Evolutionary conservation across 2,329 filamentous ascomycete species (phyloP).

Genomic region (Fusarium sp.): DNA sequence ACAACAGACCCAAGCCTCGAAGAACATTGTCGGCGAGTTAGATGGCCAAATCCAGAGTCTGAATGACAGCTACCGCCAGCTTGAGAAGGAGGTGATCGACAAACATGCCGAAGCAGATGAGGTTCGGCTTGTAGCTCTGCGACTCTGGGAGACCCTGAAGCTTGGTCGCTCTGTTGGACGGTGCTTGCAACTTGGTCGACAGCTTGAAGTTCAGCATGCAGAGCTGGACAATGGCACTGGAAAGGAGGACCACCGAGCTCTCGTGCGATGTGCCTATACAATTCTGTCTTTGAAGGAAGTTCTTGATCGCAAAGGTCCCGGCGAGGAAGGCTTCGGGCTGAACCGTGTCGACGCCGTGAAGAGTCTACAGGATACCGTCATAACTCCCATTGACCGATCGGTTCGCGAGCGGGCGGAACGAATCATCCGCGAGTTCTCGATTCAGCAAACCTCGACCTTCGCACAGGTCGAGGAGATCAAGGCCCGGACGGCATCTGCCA

Average conservation of each 20-base stretch:
- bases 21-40: constrained; percentile 77
- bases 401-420: constrained; percentile 81
- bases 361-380: constrained; percentile 74
- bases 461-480: constrained; percentile 79
- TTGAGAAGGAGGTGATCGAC: constrained; percentile 86
- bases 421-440: constrained; percentile 84
- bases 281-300: constrained; percentile 80
- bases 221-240: constrained; percentile 62
- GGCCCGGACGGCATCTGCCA: constrained; percentile 76
- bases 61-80: constrained; percentile 84
- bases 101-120: constrained; percentile 89
- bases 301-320: constrained; percentile 72
- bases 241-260: constrained; percentile 78
- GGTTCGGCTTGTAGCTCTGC: constrained; percentile 79
- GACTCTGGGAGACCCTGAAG: constrained; percentile 82
- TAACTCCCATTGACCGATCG: constrained; percentile 77
- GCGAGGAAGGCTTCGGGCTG: constrained; percentile 82
- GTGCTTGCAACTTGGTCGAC: constrained; percentile 82
- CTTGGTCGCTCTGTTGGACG: constrained; percentile 81
- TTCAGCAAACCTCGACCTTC: constrained; percentile 68
- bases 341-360: constrained; percentile 77
- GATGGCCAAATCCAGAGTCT: constrained; percentile 83
- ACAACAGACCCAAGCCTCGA: constrained; percentile 77
- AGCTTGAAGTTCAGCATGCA: constrained; percentile 85
- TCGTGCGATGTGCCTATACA: constrained; percentile 85